Conservation (phyloP, 108 stramenopile genomes). For the Mayamaea pseudoterrestris region DNA sequence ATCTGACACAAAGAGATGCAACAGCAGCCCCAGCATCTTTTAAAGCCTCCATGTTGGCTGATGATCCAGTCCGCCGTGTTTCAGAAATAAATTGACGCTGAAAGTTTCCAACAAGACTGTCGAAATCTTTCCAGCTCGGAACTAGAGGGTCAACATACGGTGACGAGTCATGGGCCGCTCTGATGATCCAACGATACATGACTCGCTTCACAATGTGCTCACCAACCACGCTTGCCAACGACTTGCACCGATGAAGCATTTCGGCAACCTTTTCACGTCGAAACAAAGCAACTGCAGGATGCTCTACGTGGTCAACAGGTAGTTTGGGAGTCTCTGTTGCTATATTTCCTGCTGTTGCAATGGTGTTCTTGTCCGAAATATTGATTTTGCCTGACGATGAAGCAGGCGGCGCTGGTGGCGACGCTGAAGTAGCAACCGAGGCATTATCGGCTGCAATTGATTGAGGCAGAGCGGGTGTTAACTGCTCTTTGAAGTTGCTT, state of each 20-base stretch:
- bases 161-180: conserved; percentile 58
- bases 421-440: no score
- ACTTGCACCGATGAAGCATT: conserved; percentile 44
- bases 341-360: no score
- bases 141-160: conserved; percentile 66
- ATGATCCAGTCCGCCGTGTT: conserved; percentile 31
- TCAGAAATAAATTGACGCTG: conserved; percentile 82
- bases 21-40: conserved; percentile 63
- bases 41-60: conserved; percentile 59
- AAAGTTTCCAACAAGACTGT: conserved; percentile 44
- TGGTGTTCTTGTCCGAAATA: no score
- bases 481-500: no score
- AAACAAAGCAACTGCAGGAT: conserved; percentile 41
- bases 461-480: no score
- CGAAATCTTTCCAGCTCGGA: conserved; percentile 71
- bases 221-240: conserved; percentile 37
- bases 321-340: no score
- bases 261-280: conserved; percentile 62
- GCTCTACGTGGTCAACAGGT: no score
- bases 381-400: no score
- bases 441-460: no score
- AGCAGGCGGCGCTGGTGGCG: no score
- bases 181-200: conserved; percentile 71
- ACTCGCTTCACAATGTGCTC: conserved; percentile 40
- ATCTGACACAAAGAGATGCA: conserved; percentile 47